Evolutionary conservation across 345 rosid genomes (phyloP).

Genomic region (Eucalyptus polybractea): DNA sequence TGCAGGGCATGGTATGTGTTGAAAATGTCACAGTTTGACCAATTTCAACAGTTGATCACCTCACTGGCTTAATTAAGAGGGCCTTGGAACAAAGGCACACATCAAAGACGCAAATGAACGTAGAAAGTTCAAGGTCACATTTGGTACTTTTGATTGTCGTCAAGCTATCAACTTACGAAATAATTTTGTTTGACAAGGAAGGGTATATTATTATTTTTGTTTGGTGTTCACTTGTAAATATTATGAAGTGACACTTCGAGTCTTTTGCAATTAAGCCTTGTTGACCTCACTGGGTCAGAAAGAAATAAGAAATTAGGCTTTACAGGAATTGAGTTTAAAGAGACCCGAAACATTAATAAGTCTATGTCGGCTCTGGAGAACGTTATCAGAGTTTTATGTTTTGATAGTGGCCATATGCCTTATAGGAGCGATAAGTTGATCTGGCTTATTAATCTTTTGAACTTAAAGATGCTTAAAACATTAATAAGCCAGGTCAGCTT

Average conservation of each 20-base stretch:
- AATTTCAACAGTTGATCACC: constrained; percentile 60
- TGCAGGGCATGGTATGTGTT: constrained; percentile 75
- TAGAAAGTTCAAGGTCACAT: constrained; percentile 91
- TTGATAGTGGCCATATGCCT: no score
- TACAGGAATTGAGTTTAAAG: constrained; percentile 64
- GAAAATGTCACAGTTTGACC: constrained; percentile 71
- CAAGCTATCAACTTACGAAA: constrained; percentile 78
- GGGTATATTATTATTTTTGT: constrained; percentile 29
- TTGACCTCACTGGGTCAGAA: constrained; percentile 86
- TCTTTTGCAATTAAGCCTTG: constrained; percentile 69
- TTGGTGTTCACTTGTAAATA: no score
- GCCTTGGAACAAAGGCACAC: constrained; percentile 76
- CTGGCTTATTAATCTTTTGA: no score
- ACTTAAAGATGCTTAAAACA: no score
- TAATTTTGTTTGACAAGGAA: constrained; percentile 80
- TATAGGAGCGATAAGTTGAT: not conserved
- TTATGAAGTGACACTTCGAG: not conserved
- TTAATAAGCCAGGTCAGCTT: no score
- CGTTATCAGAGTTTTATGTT: constrained; percentile 50
- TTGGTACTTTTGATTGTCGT: constrained; percentile 44
- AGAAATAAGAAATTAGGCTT: constrained; percentile 85
- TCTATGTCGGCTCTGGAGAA: constrained; percentile 57
- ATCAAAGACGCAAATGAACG: constrained; percentile 81
- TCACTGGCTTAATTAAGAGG: constrained; percentile 45
- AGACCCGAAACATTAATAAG: constrained; percentile 88